A percentile compares a stretch with the other conserved stretches of the same genome.
These are phyloP conservation scores for Colletotrichum simmondsii DNA, from an alignment of 2,329 filamentous ascomycete genomes.

Conservation along the genomic window DNA sequence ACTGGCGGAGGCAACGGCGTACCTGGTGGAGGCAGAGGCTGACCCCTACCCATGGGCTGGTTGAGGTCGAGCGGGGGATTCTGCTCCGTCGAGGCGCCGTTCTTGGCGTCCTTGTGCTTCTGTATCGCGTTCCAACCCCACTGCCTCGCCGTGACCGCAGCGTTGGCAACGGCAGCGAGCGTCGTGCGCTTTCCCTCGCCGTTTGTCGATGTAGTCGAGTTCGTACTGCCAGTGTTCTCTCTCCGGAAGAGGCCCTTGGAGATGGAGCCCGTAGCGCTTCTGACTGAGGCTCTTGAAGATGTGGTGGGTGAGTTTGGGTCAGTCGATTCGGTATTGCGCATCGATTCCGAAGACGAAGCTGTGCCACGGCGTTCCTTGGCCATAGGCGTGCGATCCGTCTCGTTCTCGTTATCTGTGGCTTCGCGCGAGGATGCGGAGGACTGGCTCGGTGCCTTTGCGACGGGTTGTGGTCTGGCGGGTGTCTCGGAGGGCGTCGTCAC, in stretches of 20 bases:
- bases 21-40: slow-evolving; percentile 84
- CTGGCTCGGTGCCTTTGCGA: slow-evolving; percentile 54
- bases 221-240: slow-evolving; percentile 49
- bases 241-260: slow-evolving; percentile 54
- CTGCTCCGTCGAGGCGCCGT: slow-evolving; percentile 28
- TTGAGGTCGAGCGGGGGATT: slow-evolving; percentile 54
- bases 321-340: slow-evolving; percentile 43
- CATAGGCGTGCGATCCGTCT: slow-evolving; percentile 41
- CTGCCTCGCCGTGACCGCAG: slow-evolving; percentile 65
- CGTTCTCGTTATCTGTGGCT: slow-evolving; percentile 51
- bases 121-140: slow-evolving; percentile 70
- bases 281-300: slow-evolving; percentile 46
- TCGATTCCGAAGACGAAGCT: slow-evolving; percentile 48
- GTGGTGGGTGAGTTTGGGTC: slow-evolving; percentile 39
- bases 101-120: slow-evolving; percentile 56
- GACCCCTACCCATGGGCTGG: slow-evolving; percentile 84
- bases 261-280: slow-evolving; percentile 51
- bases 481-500: slow-evolving; percentile 52
- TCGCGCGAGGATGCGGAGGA: slow-evolving; percentile 63
- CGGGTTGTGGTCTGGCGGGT: slow-evolving; percentile 48
- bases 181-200: slow-evolving; percentile 59
- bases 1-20: slow-evolving; percentile 79
- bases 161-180: slow-evolving; percentile 65
- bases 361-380: slow-evolving; percentile 48
- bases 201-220: slow-evolving; percentile 48